Percentiles rank a stretch among this genome's conserved stretches.
Conservation (phyloP, 768 basidiomycete genomes). For the button mushroom (Agaricus bisporus) region DNA sequence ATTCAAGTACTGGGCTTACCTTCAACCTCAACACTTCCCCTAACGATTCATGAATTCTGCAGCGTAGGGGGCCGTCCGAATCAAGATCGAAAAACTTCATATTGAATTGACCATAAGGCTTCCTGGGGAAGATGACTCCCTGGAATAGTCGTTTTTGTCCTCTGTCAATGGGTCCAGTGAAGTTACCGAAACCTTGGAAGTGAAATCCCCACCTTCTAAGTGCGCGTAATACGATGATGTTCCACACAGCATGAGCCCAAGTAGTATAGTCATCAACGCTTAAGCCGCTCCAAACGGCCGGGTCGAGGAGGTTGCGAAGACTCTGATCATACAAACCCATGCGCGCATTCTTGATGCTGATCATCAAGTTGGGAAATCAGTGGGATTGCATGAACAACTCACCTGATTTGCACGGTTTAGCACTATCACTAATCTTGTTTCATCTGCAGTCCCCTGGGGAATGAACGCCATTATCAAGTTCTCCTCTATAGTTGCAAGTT, state of each 20-base stretch:
- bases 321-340: constrained; percentile 63
- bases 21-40: constrained; percentile 41
- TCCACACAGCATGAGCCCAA: constrained; percentile 79
- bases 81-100: constrained; percentile 45
- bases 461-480: constrained; percentile 65
- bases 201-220: constrained; percentile 51
- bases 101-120: constrained; percentile 48
- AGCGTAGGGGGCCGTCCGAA: constrained; percentile 29
- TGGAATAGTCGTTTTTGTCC: constrained; percentile 60
- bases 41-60: constrained; percentile 34
- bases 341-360: constrained; percentile 47
- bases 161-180: constrained; percentile 25
- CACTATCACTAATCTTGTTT: constrained; percentile 51
- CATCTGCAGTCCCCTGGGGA: constrained; percentile 49
- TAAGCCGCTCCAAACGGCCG: constrained; percentile 65
- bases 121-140: constrained; percentile 58
- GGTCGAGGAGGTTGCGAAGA: constrained; percentile 57
- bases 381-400: background rate
- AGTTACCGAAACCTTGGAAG: background rate
- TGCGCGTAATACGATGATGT: constrained; percentile 61
- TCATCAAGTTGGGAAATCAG: constrained; percentile 1
- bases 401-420: constrained; percentile 71
- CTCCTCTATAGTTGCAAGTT: constrained; percentile 61
- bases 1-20: constrained; percentile 19
- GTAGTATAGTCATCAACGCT: constrained; percentile 56